Evolutionary conservation across 1,284 basidiomycete genomes (phyloP).

Genomic region (Macrocystidia cucumis): DNA sequence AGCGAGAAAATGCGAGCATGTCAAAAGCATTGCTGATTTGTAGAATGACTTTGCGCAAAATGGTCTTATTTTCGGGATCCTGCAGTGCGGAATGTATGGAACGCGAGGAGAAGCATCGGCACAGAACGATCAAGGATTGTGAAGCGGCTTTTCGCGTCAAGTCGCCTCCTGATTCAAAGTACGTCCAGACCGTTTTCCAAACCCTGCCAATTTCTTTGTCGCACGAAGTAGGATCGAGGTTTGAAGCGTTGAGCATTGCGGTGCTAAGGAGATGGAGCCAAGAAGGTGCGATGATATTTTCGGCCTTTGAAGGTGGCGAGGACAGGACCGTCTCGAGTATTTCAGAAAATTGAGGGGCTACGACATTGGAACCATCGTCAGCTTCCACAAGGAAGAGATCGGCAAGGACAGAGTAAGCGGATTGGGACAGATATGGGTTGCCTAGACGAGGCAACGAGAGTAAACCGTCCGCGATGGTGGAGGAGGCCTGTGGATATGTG

Average conservation of each 20-base stretch:
- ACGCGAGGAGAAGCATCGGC: slow-evolving; percentile 62
- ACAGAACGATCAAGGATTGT: slow-evolving; percentile 53
- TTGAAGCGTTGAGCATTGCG: slow-evolving; percentile 55
- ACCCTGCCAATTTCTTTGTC: slow-evolving; percentile 51
- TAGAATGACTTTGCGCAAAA: slow-evolving; percentile 54
- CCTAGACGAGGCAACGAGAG: slow-evolving; percentile 78
- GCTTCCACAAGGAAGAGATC: slow-evolving; percentile 58
- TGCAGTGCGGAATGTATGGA: slow-evolving; percentile 47
- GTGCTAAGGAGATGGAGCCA: slow-evolving; percentile 73
- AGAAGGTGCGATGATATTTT: slow-evolving; percentile 52
- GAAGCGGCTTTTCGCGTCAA: slow-evolving; percentile 56
- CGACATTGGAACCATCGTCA: slow-evolving; percentile 35
- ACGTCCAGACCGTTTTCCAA: slow-evolving; percentile 74
- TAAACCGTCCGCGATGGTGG: slow-evolving; percentile 60
- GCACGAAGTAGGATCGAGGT: slow-evolving; percentile 38
- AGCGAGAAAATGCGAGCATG: slow-evolving; percentile 58
- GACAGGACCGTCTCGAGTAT: slow-evolving; percentile 70
- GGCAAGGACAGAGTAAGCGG: slow-evolving; percentile 74
- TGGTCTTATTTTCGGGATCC: slow-evolving; percentile 44
- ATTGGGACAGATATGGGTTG: slow-evolving; percentile 79
- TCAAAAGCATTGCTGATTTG: slow-evolving; percentile 64
- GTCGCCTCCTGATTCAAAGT: slow-evolving; percentile 56
- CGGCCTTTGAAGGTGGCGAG: slow-evolving; percentile 65
- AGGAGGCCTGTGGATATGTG: slow-evolving; percentile 47
- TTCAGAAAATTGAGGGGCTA: slow-evolving; percentile 54